A percentile compares a stretch with the other conserved stretches of the same genome.
Evolutionary conservation across 106 monocot genomes (phyloP).

Genomic region (Hemerocallis citrina): DNA sequence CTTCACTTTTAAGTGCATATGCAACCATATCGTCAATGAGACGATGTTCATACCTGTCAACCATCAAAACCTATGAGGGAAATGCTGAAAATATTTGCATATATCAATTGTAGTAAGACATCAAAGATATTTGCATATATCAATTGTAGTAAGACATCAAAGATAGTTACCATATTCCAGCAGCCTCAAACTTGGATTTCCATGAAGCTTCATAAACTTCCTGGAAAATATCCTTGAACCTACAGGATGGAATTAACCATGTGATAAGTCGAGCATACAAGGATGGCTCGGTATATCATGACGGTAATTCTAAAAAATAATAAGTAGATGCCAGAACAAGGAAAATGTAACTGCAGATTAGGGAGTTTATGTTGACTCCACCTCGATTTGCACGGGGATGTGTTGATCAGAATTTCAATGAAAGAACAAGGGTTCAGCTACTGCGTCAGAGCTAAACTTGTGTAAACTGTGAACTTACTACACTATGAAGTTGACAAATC

Average conservation of each 20-base stretch:
- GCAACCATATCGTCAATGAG: constrained; percentile 99
- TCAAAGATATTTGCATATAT: neutral
- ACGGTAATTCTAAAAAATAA: too few relatives aligned
- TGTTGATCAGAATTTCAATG: too few relatives aligned
- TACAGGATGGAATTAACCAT: constrained; percentile 13
- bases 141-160: neutral
- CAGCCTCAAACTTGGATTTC: constrained; percentile 85
- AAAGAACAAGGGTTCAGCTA: too few relatives aligned
- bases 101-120: neutral
- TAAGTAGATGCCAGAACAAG: too few relatives aligned
- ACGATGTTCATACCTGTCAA: constrained; percentile 86
- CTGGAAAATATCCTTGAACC: constrained; percentile 98
- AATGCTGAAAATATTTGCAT: neutral
- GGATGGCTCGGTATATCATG: too few relatives aligned
- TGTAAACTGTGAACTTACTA: too few relatives aligned
- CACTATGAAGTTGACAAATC: too few relatives aligned
- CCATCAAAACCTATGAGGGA: constrained; percentile 3
- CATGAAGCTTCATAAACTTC: constrained; percentile 82
- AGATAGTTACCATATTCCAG: constrained; percentile 72
- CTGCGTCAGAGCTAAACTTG: too few relatives aligned
- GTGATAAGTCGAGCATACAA: neutral
- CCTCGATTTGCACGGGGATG: too few relatives aligned
- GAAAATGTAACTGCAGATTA: too few relatives aligned
- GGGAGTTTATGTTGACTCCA: too few relatives aligned
- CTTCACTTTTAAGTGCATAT: constrained; percentile 91